A percentile compares a stretch with the other conserved stretches of the same genome.
Evolutionary conservation across 805 yeast genomes (phyloP).

Genomic region (Spencermartinsiella europaea): DNA sequence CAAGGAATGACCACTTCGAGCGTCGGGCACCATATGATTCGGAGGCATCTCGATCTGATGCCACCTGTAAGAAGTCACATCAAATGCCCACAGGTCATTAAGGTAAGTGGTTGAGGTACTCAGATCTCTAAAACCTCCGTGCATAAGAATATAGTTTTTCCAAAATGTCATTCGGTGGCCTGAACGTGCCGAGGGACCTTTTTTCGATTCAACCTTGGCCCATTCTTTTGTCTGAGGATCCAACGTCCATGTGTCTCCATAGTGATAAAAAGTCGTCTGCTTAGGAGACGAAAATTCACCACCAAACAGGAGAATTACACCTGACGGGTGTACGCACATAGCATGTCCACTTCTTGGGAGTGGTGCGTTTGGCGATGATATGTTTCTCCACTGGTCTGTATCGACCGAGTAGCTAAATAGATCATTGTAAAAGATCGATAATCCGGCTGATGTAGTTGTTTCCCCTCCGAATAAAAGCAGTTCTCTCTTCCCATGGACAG

Average conservation of each 20-base stretch:
- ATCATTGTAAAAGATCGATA: constrained; percentile 76
- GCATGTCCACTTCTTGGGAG: constrained; percentile 92
- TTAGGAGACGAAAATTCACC: constrained; percentile 97
- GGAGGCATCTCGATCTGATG: constrained; percentile 80
- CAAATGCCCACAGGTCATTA: constrained; percentile 88
- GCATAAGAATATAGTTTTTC: constrained; percentile 82
- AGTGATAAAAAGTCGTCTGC: constrained; percentile 92
- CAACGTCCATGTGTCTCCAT: constrained; percentile 92
- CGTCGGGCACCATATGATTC: constrained; percentile 76
- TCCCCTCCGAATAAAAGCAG: constrained; percentile 90
- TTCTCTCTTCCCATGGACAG: constrained; percentile 71
- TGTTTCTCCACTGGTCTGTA: constrained; percentile 73
- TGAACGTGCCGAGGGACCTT: constrained; percentile 73
- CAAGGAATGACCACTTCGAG: constrained; percentile 89
- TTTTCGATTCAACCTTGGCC: constrained; percentile 75
- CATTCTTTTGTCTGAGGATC: constrained; percentile 84
- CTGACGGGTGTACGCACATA: constrained; percentile 89
- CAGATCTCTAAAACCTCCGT: constrained; percentile 91
- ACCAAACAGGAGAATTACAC: constrained; percentile 80
- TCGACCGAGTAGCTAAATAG: constrained; percentile 67
- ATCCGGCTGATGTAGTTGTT: constrained; percentile 38
- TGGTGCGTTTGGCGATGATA: constrained; percentile 80
- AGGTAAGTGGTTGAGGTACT: constrained; percentile 79
- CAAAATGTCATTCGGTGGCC: constrained; percentile 89
- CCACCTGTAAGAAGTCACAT: constrained; percentile 87